Evolutionary conservation across 768 basidiomycete species (phyloP), one percentile per base, ranked within the genome.

Genomic region (Sutorius australiensis): DNA sequence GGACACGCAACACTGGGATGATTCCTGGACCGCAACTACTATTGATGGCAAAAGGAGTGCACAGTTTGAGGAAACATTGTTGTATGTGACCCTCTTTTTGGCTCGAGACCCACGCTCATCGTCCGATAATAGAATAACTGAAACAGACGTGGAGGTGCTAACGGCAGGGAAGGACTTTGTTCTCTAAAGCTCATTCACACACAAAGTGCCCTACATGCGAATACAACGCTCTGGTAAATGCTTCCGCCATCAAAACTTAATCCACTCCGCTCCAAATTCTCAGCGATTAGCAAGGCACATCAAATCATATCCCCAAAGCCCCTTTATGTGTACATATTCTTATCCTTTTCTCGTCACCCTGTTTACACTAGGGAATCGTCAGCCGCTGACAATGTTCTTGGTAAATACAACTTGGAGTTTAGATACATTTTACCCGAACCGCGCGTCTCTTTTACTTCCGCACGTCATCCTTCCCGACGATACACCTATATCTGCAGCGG

Each of bases 1-100:
- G 84, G 81, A 81, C 30, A 81, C 83, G 50, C 76, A 85, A 19
- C 91, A 93, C 66, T 93, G 94, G 94, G 87, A 87, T 31, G 93
- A 95, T 68, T 86, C 92, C 65, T 98, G 95, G 95, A 98, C 95
- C 3, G 92, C 95, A 1, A 92, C 88, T 19, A 99, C 97, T 5
- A 71, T 80, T 12, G 95, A 98, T 70, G 95, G 94, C 21, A 89
- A 88, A 68, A 77, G 80, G 51, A 94, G 91, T 55, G 97, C 97
- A 1, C 97, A 99, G 65, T 99, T 98, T 66, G 97, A 99, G 69
- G 97, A 99, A 64, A 98, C 95, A 1, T 74, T 99, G 33, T 70
- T 99, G 94, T 95, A 64, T 62, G 92, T 80, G 36, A 46, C 19
- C 14, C 46, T 14, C 50, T 48, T n/a, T 16, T 39, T 59, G 39